phyloP scores from a whole-genome alignment of 2,329 filamentous ascomycete genomes.

The Leptosphaerulina australis region DNA sequence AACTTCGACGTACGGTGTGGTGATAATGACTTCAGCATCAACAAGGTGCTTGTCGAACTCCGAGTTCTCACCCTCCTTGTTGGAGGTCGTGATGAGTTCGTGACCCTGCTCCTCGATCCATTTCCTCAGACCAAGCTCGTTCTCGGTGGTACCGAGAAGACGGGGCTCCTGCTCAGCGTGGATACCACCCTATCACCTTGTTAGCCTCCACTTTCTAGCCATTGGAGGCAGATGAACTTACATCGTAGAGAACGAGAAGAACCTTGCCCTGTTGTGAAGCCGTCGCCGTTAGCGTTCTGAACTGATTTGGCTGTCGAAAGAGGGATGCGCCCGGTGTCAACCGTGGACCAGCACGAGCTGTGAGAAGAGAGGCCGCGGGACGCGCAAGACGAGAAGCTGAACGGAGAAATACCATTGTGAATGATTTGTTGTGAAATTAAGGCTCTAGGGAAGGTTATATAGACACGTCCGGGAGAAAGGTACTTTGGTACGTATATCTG shows the following conservation, averaged over 20 bases:
- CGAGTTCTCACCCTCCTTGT: constrained; percentile 95
- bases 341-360: constrained; percentile 51
- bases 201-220: constrained; percentile 26
- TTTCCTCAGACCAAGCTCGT: constrained; percentile 95
- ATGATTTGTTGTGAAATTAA: constrained; percentile 29
- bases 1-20: constrained; percentile 74
- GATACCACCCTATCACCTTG: constrained; percentile 65
- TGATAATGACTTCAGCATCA: constrained; percentile 98
- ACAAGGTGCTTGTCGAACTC: constrained; percentile 94
- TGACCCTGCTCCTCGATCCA: constrained; percentile 98
- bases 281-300: constrained; percentile 68
- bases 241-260: constrained; percentile 92
- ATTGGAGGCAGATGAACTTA: constrained; percentile 52
- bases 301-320: constrained; percentile 55
- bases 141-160: constrained; percentile 94
- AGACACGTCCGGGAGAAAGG: constrained; percentile 23
- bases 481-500: constrained; percentile 35
- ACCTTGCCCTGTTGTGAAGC: constrained; percentile 87
- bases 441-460: constrained; percentile 33
- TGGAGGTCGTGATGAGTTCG: constrained; percentile 93
- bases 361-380: constrained; percentile 60
- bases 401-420: constrained; percentile 67
- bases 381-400: constrained; percentile 64
- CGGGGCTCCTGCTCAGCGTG: constrained; percentile 88
- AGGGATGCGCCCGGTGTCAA: constrained; percentile 52